Conservation (phyloP, 805 yeast genomes). For the Isabelozyma heimii region DNA sequence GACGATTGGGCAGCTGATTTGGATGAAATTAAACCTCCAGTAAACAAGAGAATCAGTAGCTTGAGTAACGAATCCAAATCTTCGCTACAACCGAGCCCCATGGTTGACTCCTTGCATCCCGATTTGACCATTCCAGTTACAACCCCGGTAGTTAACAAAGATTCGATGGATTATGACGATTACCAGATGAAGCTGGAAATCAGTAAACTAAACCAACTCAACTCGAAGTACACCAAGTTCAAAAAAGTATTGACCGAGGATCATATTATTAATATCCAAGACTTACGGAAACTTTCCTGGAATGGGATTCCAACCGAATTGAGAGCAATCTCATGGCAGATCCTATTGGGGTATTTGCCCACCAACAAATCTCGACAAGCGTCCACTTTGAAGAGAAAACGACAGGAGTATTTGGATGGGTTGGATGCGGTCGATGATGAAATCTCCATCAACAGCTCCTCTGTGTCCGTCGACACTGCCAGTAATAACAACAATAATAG, state of each 20-base stretch:
- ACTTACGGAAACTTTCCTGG: constrained; percentile 82
- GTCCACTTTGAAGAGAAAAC: constrained; percentile 67
- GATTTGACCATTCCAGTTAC: constrained; percentile 27
- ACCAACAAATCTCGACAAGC: constrained; percentile 75
- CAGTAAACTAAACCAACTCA: constrained; percentile 36
- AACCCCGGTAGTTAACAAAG: constrained; percentile 22
- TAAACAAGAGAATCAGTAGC: too few species aligned
- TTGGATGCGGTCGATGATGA: constrained; percentile 58
- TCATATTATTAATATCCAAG: constrained; percentile 59
- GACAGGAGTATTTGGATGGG: constrained; percentile 83
- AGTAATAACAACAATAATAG: constrained; percentile 33
- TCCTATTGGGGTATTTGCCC: constrained; percentile 86
- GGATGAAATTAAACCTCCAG: constrained; percentile 29
- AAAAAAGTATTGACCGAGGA: constrained; percentile 54
- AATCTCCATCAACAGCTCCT: constrained; percentile 14
- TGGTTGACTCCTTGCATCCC: constrained; percentile 36
- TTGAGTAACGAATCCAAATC: constrained; percentile 14
- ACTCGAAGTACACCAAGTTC: constrained; percentile 60
- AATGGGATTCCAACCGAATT: constrained; percentile 85
- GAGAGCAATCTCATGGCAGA: constrained; percentile 85
- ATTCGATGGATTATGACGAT: constrained; percentile 46
- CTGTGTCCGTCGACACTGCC: constrained; percentile 7
- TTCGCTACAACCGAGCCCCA: constrained; percentile 23
- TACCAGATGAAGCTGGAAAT: constrained; percentile 40
- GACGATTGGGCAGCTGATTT: constrained; percentile 88